Base-by-base conservation (phyloP, 768 basidiomycete species). In the Serendipita indica region DNA sequence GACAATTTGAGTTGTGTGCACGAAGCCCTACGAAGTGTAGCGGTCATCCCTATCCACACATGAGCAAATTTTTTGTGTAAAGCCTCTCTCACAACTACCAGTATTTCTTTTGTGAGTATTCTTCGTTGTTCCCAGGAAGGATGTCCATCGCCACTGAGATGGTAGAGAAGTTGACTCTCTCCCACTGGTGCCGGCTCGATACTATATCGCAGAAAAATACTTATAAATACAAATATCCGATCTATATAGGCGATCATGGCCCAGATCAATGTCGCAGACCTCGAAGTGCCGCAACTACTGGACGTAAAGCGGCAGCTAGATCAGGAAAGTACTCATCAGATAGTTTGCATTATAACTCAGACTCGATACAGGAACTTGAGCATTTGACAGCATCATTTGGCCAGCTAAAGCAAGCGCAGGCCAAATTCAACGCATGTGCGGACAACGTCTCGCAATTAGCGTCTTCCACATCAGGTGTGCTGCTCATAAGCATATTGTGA, bases 301-400 rank as follows among this genome's bases (percentile, higher is more conserved):
- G 90, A 96, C 63, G 90, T 97, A 37, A 81, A 85, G 64, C 81
- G 84, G 62, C 94, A 97, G 68, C 76, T 99, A 0, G 93, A 99
- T 65, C 89, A 96, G 72, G 94, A 89, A 58, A 62, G 72, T 66
- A n/a, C 39, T 25, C 20, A 18, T 27, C n/a, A 37, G 22, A 13
- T 37, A 28, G 20, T 32, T 22, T 20, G 16, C 16, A 30, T 52
- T 22, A 39, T 32, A 33, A 56, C 43, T 33, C 30, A 37, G 18
- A 33, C 3, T 46, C 14, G 27, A 57, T 5, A 52, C 33, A 98
- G 93, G 94, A 99, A 76, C 72, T 99, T 46, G 84, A 80, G 59
- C 93, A 96, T 68, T 75, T 97, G 49, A 89, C 92, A 10, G 86
- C 80, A 65, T 94, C 92, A 32, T 97, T 92, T 67, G 80, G 84